Evolutionary conservation across 306 rosid genomes (phyloP), one percentile per base, ranked within the genome.

Genomic region (Acmispon strigosus): DNA sequence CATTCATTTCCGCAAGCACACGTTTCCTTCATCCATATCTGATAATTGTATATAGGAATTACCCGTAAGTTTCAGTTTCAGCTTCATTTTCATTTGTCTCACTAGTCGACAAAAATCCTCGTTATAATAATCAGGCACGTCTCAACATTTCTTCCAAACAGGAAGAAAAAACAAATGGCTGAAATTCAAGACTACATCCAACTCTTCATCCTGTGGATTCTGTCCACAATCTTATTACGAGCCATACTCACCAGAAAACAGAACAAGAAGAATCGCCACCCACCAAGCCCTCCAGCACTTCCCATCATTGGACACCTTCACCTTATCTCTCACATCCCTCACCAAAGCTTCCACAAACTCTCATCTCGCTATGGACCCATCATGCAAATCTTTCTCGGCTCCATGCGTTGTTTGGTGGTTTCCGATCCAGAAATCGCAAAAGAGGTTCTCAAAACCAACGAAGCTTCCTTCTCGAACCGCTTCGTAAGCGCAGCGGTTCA

Each of bases 281-380:
- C 85, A 7, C 90, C 87, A 0, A 66, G 84, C 17, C 90, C 87
- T 11, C 67, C 8, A 7, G 20, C 86, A 6, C 70, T 86, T 0
- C 90, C 90, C 0, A 43, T 86, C 66, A 78, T 86, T 0, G 87
- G 86, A 5, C 86, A 85, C 70, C 87, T 83, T 29, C 69, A 81
- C 74, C 80, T 77, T 12, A 70, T 79, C 14, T 72, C 76, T 2
- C 27, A 18, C 11, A 2, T 83, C 7, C 84, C 86, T 6, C 83
- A 86, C 84, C 85, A 64, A 39, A 59, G 58, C 15, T 57, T 86
- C 16, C 80, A 74, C 65, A 67, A 56, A 9, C 82, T 88, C 32
- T 66, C 88, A 16, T 37, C 22, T 45, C 82, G 63, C 15, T 69
- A 88, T 36, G 93, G 90, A 8, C 83, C 90, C 5, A 50, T 81